These are phyloP conservation scores for Scheffersomyces illinoinensis DNA, from an alignment of 1,139 yeast species.

Conservation along the genomic window DNA sequence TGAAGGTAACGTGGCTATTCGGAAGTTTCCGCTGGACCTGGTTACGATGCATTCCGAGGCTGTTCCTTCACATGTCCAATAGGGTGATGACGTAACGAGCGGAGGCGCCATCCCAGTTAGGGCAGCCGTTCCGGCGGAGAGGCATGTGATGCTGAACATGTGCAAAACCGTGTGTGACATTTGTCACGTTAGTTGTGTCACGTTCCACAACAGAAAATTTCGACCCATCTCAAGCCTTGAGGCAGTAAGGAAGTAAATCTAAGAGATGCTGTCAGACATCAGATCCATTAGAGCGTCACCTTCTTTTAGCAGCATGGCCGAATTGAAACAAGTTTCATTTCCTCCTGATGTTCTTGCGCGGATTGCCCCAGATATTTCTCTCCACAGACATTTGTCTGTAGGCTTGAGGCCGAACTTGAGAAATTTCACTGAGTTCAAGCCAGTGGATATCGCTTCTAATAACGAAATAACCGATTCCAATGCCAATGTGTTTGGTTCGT, in stretches of 20 bases:
- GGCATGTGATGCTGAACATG: background rate
- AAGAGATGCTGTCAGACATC: background rate
- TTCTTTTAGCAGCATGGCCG: constrained; percentile 1
- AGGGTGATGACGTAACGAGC: background rate
- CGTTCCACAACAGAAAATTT: background rate
- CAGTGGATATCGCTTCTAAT: constrained; percentile 47
- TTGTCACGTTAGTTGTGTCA: background rate
- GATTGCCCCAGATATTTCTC: constrained; percentile 80
- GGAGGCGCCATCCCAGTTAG: background rate
- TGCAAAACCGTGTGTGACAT: background rate
- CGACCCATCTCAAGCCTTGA: constrained; percentile 5
- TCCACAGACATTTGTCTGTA: constrained; percentile 72
- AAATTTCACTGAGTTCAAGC: constrained; percentile 69
- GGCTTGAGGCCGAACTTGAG: constrained; percentile 78
- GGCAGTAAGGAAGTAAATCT: background rate
- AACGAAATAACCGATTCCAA: constrained; percentile 36
- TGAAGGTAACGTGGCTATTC: background rate
- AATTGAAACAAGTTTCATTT: constrained; percentile 50
- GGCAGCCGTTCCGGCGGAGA: background rate
- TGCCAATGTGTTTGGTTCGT: constrained; percentile 61
- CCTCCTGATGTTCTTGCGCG: constrained; percentile 83
- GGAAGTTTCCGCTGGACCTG: background rate
- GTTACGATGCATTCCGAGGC: background rate
- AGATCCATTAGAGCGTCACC: background rate
- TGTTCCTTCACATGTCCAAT: background rate